These are phyloP conservation scores for Magnusiomyces suaveolens DNA, from an alignment of 1,139 yeast species.

Conservation along the genomic window DNA sequence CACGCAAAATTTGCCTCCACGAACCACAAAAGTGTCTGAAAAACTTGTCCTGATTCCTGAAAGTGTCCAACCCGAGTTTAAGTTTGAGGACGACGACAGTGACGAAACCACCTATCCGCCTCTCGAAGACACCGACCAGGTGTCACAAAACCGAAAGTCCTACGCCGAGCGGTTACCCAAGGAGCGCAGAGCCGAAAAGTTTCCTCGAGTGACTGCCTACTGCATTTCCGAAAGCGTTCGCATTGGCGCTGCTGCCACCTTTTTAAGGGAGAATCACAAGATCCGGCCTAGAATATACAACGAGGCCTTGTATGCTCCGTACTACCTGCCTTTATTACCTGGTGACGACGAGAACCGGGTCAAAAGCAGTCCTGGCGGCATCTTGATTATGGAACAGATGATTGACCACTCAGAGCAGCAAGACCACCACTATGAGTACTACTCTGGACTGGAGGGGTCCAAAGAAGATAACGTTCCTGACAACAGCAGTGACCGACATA, in stretches of 20 bases:
- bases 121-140: constrained; percentile 9
- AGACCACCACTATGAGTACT: constrained; percentile 86
- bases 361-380: constrained; percentile 67
- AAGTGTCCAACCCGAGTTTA: constrained; percentile 34
- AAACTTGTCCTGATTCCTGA: constrained; percentile 81
- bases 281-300: constrained; percentile 82
- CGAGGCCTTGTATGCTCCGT: constrained; percentile 85
- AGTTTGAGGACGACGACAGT: constrained; percentile 22
- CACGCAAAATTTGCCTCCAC: constrained; percentile 58
- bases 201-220: constrained; percentile 84
- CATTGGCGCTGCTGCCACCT: constrained; percentile 52
- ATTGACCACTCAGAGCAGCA: constrained; percentile 74
- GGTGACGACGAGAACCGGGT: constrained; percentile 81
- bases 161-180: constrained; percentile 63
- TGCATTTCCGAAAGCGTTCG: constrained; percentile 76
- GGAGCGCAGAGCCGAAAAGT: constrained; percentile 56
- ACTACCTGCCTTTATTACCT: constrained; percentile 75
- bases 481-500: background rate
- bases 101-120: constrained; percentile 22
- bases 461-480: background rate
- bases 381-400: constrained; percentile 56
- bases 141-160: constrained; percentile 23
- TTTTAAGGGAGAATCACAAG: constrained; percentile 59
- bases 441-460: constrained; percentile 50
- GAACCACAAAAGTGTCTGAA: constrained; percentile 80